Evolutionary conservation across 2,329 filamentous ascomycete species (phyloP).

Genomic region (Aspergillus ustus): DNA sequence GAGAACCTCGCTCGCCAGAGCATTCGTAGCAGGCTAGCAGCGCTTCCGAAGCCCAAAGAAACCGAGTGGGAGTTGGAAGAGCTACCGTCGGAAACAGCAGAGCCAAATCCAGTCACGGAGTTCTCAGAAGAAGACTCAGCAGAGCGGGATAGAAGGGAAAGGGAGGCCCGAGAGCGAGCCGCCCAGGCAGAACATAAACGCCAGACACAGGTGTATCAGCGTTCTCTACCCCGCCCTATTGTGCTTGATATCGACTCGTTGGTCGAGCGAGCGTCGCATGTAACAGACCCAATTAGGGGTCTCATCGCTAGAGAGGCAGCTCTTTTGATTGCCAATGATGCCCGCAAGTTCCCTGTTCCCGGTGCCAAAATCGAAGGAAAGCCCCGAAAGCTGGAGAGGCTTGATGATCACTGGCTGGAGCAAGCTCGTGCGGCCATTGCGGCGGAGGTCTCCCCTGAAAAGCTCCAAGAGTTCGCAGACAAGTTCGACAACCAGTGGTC

Average conservation of each 20-base stretch:
- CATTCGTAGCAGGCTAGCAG: slow-evolving; percentile 68
- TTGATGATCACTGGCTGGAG: slow-evolving; percentile 74
- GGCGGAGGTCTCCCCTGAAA: slow-evolving; percentile 63
- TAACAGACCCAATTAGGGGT: slow-evolving; percentile 67
- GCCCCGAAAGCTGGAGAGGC: slow-evolving; percentile 61
- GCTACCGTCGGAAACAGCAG: slow-evolving; percentile 78
- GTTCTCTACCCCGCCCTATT: slow-evolving; percentile 75
- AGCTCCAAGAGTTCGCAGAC: slow-evolving; percentile 54
- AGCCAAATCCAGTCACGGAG: slow-evolving; percentile 57
- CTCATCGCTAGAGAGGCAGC: slow-evolving; percentile 79
- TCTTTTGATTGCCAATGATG: slow-evolving; percentile 80
- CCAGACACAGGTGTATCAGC: slow-evolving; percentile 90
- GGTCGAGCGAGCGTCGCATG: slow-evolving; percentile 63
- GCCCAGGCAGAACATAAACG: slow-evolving; percentile 74
- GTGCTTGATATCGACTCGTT: slow-evolving; percentile 73
- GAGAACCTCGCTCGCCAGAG: slow-evolving; percentile 71
- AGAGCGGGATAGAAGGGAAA: slow-evolving; percentile 74
- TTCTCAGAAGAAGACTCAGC: slow-evolving; percentile 70
- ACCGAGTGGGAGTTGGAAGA: slow-evolving; percentile 89
- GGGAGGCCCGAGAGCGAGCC: slow-evolving; percentile 65
- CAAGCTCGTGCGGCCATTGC: slow-evolving; percentile 78
- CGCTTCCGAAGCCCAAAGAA: slow-evolving; percentile 89
- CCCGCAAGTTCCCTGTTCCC: slow-evolving; percentile 72
- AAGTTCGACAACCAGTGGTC: slow-evolving; percentile 59
- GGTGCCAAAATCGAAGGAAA: slow-evolving; percentile 68